Conservation (phyloP, 257 asterid genomes). For the Lithospermum erythrorhizon region DNA sequence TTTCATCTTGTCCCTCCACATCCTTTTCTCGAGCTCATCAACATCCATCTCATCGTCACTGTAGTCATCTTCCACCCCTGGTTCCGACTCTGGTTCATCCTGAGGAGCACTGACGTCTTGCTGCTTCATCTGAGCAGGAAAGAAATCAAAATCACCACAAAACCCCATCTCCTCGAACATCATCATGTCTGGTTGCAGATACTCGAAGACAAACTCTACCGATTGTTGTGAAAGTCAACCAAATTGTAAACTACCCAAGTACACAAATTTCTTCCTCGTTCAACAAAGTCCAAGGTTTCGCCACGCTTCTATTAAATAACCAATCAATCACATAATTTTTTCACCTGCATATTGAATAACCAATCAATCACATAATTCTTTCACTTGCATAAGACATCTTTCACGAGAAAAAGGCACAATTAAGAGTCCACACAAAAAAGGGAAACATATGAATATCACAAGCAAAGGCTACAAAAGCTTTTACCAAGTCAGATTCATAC, state of each 20-base stretch:
- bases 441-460: background rate
- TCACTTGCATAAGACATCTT: too few species aligned
- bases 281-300: background rate
- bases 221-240: slow-evolving; percentile 4
- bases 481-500: background rate
- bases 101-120: slow-evolving; percentile 23
- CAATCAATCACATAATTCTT: background rate
- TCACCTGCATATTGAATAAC: background rate
- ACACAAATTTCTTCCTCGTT: slow-evolving; percentile 5
- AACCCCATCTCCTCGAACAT: slow-evolving; percentile 72
- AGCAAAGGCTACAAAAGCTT: background rate
- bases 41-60: slow-evolving; percentile 14
- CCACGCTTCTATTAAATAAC: background rate
- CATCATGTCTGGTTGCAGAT: slow-evolving; percentile 31
- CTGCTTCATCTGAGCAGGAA: slow-evolving; percentile 45
- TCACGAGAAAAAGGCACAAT: background rate
- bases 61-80: slow-evolving; percentile 15
- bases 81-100: slow-evolving; percentile 32
- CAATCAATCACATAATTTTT: background rate
- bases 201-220: slow-evolving; percentile 1
- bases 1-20: slow-evolving; percentile 15
- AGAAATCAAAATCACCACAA: slow-evolving; percentile 64
- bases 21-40: slow-evolving; percentile 16
- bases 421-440: background rate
- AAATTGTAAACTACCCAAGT: slow-evolving; percentile 6